Evolutionary conservation across 768 basidiomycete species (phyloP), one percentile per base, ranked within the genome.

Genomic region (Chalciporus pseudorubinellus): DNA sequence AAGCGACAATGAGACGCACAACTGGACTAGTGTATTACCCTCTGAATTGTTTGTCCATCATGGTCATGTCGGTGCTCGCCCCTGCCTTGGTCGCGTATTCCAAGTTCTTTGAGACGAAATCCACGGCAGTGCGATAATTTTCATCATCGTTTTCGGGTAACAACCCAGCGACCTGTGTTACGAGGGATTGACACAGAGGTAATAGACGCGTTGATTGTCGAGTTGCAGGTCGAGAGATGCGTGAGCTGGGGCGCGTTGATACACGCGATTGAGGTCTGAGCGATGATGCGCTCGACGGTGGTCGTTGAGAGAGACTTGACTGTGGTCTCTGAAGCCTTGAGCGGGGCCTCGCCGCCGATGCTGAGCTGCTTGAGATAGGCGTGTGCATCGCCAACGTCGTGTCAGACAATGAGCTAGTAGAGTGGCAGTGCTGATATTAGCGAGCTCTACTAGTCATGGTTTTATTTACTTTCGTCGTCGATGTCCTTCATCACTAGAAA

Each of bases 71-170:
- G 9, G 77, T 70, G 54, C 81, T 78, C 4, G 75, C 74, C 3
- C 80, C 76, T 8, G 77, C 82, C 59, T 87, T 86, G 31, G 66
- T 74, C 1, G 78, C 76, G 43, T 75, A 70, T 51, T 89, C 88
- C 44, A 88, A 50, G 53, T 72, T 79, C 63, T 77, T 86, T 44
- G 79, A 73, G 0, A 78, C 81, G 59, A 78, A 77, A 42, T 86
- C 84, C 18, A 83, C 74, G 0, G 74, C 70, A 19, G 72, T 70
- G 21, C 73, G 75, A 58, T 80, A 75, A 43, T 80, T 71, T 46
- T 71, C 74, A 1, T 67, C 76, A 14, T 74, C 71, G 0, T 47
- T 51, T 2, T 77, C 75, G n/a, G 75, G 66, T 3, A 68, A 67
- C 28, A 87, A 60, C 8, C 79, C 79, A 4, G 78, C 79, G 8